Evolutionary conservation across 208 protist species (phyloP), one percentile per base, ranked within the genome.

Genomic region (Leishmania tropica): DNA sequence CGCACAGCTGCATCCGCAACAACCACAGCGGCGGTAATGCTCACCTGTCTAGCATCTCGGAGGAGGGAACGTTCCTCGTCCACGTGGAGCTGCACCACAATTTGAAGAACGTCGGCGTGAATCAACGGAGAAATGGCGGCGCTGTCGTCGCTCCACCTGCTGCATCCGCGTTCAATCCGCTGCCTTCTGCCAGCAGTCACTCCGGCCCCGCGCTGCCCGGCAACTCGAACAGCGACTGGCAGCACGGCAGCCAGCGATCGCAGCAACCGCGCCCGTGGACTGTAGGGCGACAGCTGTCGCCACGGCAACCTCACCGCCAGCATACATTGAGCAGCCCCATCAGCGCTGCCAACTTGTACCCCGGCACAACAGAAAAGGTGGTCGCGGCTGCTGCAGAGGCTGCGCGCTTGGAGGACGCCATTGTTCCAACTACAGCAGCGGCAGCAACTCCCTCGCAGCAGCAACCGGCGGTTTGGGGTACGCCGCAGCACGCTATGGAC

Each of bases 201-300:
- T 45, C 60, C 75, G 31, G 73, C 76, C 81, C 54, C 6, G 75
- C 68, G 31, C 64, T 75, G 17, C 56, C 42, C 19, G 77, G 80
- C 53, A 78, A 62, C 24, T 67, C 74, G 21, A 79, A 74, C 65
- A 75, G 64, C 7, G 80, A 83, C 73, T 78, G 72, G 60, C 80
- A 79, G 80, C 62, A 42, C 19, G 67, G 37, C 67, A n/a, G 67
- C 13, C 40, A 35, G 67, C 47, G 47, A 28, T 51, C 28, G 47
- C 71, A 75, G 47, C 47, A 75, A 51, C 71, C 71, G 45, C 42
- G 17, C 68, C 68, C 68, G 68, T 74, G 37, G 68, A 6, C 68
- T 31, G 35, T 10, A n/a, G 19, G 24, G 13, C 24, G 48, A 21
- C 71, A 64, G 31, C 53, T 62, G 47, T 19, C 40, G 7, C 28